Conservation (phyloP, 805 yeast species). For the Helenozyma rhizophorensis region DNA sequence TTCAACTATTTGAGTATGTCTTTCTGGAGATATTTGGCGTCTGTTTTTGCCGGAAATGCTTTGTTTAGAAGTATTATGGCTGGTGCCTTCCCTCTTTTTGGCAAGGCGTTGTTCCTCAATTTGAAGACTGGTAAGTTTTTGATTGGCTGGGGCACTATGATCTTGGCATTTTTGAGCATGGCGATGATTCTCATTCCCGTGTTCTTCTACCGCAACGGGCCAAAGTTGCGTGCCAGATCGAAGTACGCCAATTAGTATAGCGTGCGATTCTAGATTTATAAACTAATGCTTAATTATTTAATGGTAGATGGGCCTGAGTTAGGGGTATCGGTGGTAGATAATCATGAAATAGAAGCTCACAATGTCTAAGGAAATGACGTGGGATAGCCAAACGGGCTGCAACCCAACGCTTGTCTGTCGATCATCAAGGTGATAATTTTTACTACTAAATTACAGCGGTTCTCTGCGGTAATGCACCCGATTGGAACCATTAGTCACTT, state of each 20-base stretch:
- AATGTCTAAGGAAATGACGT: no score
- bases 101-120: constrained; percentile 8
- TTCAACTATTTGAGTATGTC: constrained; percentile 11
- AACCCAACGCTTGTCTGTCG: no score
- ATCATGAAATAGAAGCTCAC: no score
- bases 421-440: no score
- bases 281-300: no score
- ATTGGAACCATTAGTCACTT: no score
- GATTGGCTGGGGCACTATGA: constrained; percentile 12
- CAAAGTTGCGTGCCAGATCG: constrained; percentile 41
- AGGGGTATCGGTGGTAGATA: no score
- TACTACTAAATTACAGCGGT: no score
- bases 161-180: constrained; percentile 7
- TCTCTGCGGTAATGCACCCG: no score
- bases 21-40: constrained; percentile 8
- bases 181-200: constrained; percentile 47
- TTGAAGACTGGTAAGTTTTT: constrained; percentile 5
- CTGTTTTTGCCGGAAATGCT: constrained; percentile 13
- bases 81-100: constrained; percentile 15
- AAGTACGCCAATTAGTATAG: constrained; percentile 24
- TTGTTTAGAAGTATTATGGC: constrained; percentile 12
- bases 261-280: no score
- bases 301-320: no score
- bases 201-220: constrained; percentile 40
- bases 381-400: no score